phyloP scores from a whole-genome alignment of 2,329 filamentous ascomycete species.

The Fusarium siculi region DNA sequence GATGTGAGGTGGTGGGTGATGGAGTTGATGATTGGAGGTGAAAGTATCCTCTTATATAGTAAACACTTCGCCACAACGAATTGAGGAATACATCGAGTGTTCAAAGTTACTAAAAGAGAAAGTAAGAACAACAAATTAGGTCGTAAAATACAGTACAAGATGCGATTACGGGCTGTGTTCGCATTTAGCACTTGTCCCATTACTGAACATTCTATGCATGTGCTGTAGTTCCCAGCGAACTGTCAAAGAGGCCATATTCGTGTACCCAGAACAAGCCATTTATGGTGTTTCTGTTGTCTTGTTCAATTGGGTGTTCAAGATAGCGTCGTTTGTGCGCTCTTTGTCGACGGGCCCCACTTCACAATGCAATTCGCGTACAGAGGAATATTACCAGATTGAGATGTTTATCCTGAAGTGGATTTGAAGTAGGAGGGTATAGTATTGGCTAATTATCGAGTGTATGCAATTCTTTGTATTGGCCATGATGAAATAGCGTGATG shows the following conservation, averaged over 20 bases:
- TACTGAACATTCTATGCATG: rapidly evolving
- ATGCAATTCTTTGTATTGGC: rapidly evolving
- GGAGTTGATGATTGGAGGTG: neutral
- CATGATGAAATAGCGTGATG: too few species aligned
- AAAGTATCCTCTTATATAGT: neutral
- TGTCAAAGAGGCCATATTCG: too few species aligned
- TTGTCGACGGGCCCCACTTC: too few species aligned
- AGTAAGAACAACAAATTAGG: neutral
- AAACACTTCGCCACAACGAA: neutral
- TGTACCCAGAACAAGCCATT: too few species aligned
- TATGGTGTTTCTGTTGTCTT: too few species aligned
- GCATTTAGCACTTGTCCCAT: neutral
- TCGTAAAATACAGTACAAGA: too few species aligned
- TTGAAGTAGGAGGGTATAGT: too few species aligned
- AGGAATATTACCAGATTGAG: too few species aligned
- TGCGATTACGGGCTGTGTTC: neutral
- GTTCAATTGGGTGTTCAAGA: too few species aligned
- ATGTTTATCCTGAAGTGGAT: neutral
- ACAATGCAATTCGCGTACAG: too few species aligned
- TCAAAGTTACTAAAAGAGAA: rapidly evolving
- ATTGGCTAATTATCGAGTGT: too few species aligned
- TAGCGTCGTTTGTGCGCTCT: too few species aligned
- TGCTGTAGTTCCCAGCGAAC: neutral
- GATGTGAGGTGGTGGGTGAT: neutral
- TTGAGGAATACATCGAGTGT: neutral